These are phyloP conservation scores for Luffa aegyptiaca DNA, from an alignment of 306 rosid species.

Conservation along the genomic window DNA sequence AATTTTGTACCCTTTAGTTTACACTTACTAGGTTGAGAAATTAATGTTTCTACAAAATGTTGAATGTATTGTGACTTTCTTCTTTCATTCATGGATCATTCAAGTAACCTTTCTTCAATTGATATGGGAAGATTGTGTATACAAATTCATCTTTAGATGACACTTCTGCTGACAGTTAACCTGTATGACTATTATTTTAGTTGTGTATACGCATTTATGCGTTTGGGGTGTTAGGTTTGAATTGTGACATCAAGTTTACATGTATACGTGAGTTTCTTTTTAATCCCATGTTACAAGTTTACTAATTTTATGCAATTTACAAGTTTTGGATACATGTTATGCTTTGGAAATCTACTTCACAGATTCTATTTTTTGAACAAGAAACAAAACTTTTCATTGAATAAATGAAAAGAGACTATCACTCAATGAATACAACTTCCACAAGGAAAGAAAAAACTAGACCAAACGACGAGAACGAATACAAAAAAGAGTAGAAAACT, in stretches of 20 bases:
- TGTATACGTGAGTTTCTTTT: background rate
- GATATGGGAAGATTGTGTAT: background rate
- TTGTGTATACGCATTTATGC: background rate
- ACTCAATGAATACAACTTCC: no score
- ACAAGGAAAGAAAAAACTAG: no score
- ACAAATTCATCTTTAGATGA: background rate
- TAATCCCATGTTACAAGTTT: background rate
- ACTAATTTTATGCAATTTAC: background rate
- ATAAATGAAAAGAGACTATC: no score
- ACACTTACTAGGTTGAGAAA: constrained; percentile 6
- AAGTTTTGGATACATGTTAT: background rate
- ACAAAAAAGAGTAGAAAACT: no score
- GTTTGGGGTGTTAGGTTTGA: background rate
- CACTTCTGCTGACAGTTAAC: background rate
- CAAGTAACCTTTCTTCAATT: background rate
- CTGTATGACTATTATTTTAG: background rate
- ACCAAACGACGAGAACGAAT: no score
- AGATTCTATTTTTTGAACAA: background rate
- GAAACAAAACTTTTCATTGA: no score
- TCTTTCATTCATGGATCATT: constrained; percentile 3
- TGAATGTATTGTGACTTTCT: constrained; percentile 3
- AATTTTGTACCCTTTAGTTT: constrained; percentile 1
- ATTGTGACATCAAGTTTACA: background rate
- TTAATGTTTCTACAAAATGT: constrained; percentile 2
- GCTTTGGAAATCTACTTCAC: background rate